Evolutionary conservation across 108 stramenopile genomes (phyloP), one percentile per base, ranked within the genome.

Genomic region (Cyclostephanos invisitatus): DNA sequence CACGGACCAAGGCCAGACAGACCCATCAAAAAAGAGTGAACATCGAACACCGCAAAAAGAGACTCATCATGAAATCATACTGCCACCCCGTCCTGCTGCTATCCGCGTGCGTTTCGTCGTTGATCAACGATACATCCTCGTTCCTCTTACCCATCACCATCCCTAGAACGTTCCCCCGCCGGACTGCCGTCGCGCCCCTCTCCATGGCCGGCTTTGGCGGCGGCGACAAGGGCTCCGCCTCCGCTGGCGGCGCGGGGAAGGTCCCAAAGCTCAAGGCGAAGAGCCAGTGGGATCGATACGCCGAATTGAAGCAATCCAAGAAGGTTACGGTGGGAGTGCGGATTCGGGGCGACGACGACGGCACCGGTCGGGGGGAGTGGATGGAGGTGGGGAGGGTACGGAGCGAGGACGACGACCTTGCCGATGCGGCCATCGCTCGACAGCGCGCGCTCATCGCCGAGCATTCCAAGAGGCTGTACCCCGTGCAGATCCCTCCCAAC

Each of bases 401-500:
- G 35, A 82, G 78, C 60, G 85, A 90, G 44, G 85, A 78, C 50
- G 73, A 81, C 67, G 61, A 59, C 17, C 63, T 69, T 53, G 85
- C 78, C 0, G 78, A 77, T 22, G 72, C 75, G 10, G 85, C 91
- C 6, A 78, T 93, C 38, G 88, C 82, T 0, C 64, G 82, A 64
- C 91, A 93, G 73, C 71, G 91, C 20, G 87, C 84, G 0, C 40
- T 93, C 17, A 90, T 93, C 77, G 91, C 91, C 5, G 91, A 86
- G 42, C 91, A 93, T 68, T 85, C 86, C 35, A 86, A 80, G 59
- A 77, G 91, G 11, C 67, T 93, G 5, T 89, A 78, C 68, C 89
- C 89, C 6, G 60, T 90, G 2, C 73, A 90, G 66, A 68, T 93
- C 2, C 80, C 86, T n/a, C 15, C 83, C 32, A 87, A 90, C 37